Evolutionary conservation across 805 yeast genomes (phyloP), one percentile per base, ranked within the genome.

Genomic region (Huiozyma naganishii): DNA sequence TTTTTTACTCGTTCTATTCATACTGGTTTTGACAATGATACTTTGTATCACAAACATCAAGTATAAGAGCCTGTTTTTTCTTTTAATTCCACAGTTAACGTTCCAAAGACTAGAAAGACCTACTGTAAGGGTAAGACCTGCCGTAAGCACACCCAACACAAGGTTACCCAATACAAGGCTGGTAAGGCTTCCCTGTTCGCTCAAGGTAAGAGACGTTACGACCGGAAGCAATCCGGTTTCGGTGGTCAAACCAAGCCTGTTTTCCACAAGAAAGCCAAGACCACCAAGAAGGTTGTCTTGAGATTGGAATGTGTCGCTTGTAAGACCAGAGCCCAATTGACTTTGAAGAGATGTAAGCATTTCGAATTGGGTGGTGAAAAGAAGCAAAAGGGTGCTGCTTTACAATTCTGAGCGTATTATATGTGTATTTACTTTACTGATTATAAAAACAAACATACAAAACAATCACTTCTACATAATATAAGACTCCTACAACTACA

Each of bases 181-280:
- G 98, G 99, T 78, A 92, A 92, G 80, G 97, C 98, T 72, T 90
- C 97, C 58, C 82, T 89, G 67, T 88, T 80, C 70, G 96, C 97
- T 64, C 97, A 92, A 79, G 99, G 99, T 83, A 92, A 94, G 90
- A 88, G 99, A 82, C 89, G 99, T 81, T 92, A 92, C 80, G 98
- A 92, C 90, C 95, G 99, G 78, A 92, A 92, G 77, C 98, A 92
- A 80, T 71, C 84, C 67, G 98, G 98, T 88, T 92, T 80, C 78
- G 99, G 99, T 86, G 99, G 99, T 86, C 99, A 92, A 80, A 92
- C 98, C 77, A 92, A 88, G 81, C 98, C 82, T 71, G 83, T 92
- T 77, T 92, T 92, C 97, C 97, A 88, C 85, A 92, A 92, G 86
- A 92, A 92, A 77, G 98, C 98, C 67, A 92, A 92, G 88, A 92